These are phyloP conservation scores for Moelleriella libera DNA, from an alignment of 2,329 filamentous ascomycete genomes.

Conservation along the genomic window DNA sequence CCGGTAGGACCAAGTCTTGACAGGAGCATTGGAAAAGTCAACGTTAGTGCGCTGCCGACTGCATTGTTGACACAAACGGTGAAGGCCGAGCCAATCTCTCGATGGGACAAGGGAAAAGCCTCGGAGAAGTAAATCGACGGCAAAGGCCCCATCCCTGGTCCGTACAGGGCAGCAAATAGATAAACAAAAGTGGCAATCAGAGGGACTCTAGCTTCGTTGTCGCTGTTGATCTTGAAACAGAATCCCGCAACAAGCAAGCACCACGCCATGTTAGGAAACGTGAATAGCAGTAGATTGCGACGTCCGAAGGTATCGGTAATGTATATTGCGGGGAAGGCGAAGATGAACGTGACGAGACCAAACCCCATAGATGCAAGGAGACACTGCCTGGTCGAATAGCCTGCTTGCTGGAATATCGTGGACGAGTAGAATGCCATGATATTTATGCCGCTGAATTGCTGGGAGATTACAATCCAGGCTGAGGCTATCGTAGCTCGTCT, in stretches of 20 bases:
- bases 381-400: slow-evolving; percentile 20
- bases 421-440: slow-evolving; percentile 34
- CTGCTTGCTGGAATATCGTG: slow-evolving; percentile 32
- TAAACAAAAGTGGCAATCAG: slow-evolving; percentile 36
- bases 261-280: slow-evolving; percentile 18
- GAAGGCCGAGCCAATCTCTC: slow-evolving; percentile 21
- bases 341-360: slow-evolving; percentile 36
- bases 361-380: slow-evolving; percentile 39
- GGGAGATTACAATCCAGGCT: slow-evolving; percentile 16
- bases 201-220: slow-evolving; percentile 23
- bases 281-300: slow-evolving; percentile 23
- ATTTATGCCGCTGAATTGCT: slow-evolving; percentile 16
- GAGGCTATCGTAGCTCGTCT: slow-evolving; percentile 24
- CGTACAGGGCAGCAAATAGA: slow-evolving; percentile 29
- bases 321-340: slow-evolving; percentile 37
- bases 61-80: slow-evolving; percentile 17
- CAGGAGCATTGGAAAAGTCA: slow-evolving; percentile 32
- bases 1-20: slow-evolving; percentile 20
- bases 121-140: slow-evolving; percentile 35
- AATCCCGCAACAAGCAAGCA: slow-evolving; percentile 19
- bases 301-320: slow-evolving; percentile 39
- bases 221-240: slow-evolving; percentile 30
- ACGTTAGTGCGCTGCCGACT: slow-evolving; percentile 11
- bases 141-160: slow-evolving; percentile 18
- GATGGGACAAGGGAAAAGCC: slow-evolving; percentile 38